A percentile compares a stretch with the other conserved stretches of the same genome.
Evolutionary conservation across 2,329 filamentous ascomycete species (phyloP).

Genomic region (Colletotrichum shisoi): DNA sequence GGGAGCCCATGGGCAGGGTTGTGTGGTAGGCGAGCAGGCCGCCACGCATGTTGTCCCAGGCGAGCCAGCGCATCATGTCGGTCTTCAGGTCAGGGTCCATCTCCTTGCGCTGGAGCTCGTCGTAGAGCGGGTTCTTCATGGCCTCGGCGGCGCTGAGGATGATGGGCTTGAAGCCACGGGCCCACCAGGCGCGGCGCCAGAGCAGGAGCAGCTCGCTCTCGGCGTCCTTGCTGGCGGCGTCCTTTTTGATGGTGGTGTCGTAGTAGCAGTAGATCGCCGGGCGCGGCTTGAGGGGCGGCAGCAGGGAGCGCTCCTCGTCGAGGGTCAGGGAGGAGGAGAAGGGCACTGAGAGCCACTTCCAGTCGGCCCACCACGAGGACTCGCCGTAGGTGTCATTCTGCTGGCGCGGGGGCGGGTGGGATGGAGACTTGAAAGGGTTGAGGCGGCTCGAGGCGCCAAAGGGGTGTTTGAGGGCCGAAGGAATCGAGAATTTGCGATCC

Average conservation of each 20-base stretch:
- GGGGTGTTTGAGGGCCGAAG: conserved; percentile 55
- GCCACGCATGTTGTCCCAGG: conserved; percentile 89
- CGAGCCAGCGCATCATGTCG: conserved; percentile 85
- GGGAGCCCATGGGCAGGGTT: conserved; percentile 82
- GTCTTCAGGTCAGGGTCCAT: conserved; percentile 68
- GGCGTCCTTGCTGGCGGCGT: conserved; percentile 70
- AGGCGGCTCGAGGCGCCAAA: conserved; percentile 57
- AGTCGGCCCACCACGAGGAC: conserved; percentile 85
- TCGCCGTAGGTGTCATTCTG: conserved; percentile 80
- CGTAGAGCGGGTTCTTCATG: conserved; percentile 80
- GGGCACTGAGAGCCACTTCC: conserved; percentile 83
- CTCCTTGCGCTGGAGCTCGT: conserved; percentile 68
- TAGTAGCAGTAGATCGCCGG: conserved; percentile 91
- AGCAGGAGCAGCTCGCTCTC: conserved; percentile 82
- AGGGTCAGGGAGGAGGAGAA: conserved; percentile 83
- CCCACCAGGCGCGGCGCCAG: conserved; percentile 96
- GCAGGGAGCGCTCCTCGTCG: conserved; percentile 82
- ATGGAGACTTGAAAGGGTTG: conserved; percentile 73
- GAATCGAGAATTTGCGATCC: conserved; percentile 60
- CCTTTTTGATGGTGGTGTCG: conserved; percentile 70
- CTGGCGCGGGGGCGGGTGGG: conserved; percentile 76
- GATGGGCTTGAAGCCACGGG: conserved; percentile 85
- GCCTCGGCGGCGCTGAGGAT: conserved; percentile 83
- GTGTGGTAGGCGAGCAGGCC: conserved; percentile 81
- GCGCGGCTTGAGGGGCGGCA: conserved; percentile 76